Evolutionary conservation across 225 moss, liverwort and hornwort species (phyloP).

Genomic region (Sphagnum contortum): DNA sequence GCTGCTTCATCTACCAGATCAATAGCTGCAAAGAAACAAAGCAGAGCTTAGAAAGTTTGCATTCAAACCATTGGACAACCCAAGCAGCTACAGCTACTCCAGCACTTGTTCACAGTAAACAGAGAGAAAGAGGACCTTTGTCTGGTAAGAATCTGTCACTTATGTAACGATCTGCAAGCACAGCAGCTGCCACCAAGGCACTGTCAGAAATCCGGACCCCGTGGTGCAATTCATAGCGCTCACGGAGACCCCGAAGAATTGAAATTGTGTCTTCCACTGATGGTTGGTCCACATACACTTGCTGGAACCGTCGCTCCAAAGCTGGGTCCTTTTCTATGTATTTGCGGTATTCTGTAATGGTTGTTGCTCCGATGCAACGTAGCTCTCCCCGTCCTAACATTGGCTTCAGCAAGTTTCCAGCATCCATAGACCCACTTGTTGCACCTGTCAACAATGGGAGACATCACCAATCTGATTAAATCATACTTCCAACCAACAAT

Average conservation of each 20-base stretch:
- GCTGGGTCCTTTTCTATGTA: slow-evolving; percentile 55
- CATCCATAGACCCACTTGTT: not conserved
- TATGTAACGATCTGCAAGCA: slow-evolving; percentile 59
- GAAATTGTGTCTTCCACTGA: slow-evolving; percentile 46
- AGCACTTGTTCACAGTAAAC: too few relatives aligned
- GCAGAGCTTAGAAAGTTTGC: too few relatives aligned
- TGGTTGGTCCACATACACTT: slow-evolving; percentile 54
- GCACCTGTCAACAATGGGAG: slow-evolving; percentile 6
- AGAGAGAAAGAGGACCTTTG: slow-evolving; percentile 23
- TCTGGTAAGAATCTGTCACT: slow-evolving; percentile 61
- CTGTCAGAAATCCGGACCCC: slow-evolving; percentile 49
- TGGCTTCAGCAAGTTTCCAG: slow-evolving; percentile 18
- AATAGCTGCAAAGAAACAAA: too few relatives aligned
- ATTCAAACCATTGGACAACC: too few relatives aligned
- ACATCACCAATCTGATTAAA: not conserved
- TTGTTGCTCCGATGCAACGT: slow-evolving; percentile 57
- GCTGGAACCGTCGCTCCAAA: slow-evolving; percentile 53
- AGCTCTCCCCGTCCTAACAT: slow-evolving; percentile 16
- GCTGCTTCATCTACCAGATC: too few relatives aligned
- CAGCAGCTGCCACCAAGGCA: slow-evolving; percentile 48
- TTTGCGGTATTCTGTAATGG: slow-evolving; percentile 48
- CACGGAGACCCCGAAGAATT: slow-evolving; percentile 49
- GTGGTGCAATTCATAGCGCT: slow-evolving; percentile 52
- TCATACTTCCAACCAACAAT: too few relatives aligned
- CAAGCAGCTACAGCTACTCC: too few relatives aligned